Base-by-base conservation (phyloP, 257 asterid genomes). In the Lycium barbarum region DNA sequence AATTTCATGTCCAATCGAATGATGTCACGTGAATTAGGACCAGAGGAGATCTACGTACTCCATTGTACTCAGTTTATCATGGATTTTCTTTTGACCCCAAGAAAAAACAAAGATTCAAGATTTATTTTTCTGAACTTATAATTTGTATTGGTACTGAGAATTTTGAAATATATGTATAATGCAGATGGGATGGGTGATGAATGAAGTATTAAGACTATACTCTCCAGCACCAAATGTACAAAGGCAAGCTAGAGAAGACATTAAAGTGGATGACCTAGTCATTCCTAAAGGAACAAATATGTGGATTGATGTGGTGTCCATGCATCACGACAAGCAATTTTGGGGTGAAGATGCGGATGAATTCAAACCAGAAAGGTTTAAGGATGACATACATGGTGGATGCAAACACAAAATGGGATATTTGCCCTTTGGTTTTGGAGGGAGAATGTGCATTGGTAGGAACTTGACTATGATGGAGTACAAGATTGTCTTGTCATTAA, bases 111-210 rank as follows among this genome's bases (percentile, higher is more conserved):
- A 9, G 7, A 18, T 11, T 47, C 55, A 43, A 72, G 36, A 18
- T 72, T 47, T 45, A n/a, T 45, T 72, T n/a, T 2, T 10, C 45
- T 72, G 33, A 26, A 10, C 10, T 4, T 73, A 18, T 80, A 7
- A 17, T 45, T 49, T 72, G 11, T 40, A 9, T 73, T 73, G 36
- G 38, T n/a, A 26, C n/a, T 59, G 7, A 22, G 1, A 2, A 1
- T 2, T 33, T 80, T n/a, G 0, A 55, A 11, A 18, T 61, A 17
- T 35, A 6, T 40, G 40, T 18, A 6, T 8, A 54, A 47, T 84
- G 89, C 95, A 95, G 98, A 96, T 96, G 98, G 96, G 94, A 57
- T 96, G 97, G 98, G 98, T 95, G 62, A 92, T 95, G 98, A 92
- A 91, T 63, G 98, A 96, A 49, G 97, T 90, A 0, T 36, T 93